A percentile compares a stretch with the other conserved stretches of the same genome.
Evolutionary conservation across 768 basidiomycete genomes (phyloP).

Genomic region (Boletus barrowsii): DNA sequence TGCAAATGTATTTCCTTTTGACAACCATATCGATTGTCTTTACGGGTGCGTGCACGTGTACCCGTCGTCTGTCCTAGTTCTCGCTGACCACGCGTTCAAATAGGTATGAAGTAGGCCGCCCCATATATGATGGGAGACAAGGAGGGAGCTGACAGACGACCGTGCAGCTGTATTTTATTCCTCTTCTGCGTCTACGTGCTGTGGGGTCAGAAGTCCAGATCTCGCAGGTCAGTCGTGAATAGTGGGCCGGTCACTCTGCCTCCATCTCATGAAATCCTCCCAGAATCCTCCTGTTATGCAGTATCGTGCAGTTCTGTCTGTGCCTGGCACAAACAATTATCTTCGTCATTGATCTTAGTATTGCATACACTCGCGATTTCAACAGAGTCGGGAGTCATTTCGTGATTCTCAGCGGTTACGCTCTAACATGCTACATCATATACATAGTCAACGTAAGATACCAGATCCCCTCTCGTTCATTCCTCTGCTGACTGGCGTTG

Average conservation of each 20-base stretch:
- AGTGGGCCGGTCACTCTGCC: too few species aligned
- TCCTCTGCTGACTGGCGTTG: neutral
- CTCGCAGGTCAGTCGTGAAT: neutral
- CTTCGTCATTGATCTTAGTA: neutral
- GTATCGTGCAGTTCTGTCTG: conserved; percentile 16
- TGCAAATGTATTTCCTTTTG: conserved; percentile 10
- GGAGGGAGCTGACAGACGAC: neutral
- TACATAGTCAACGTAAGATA: conserved; percentile 17
- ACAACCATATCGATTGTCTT: conserved; percentile 7
- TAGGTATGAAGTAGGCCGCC: conserved; percentile 17
- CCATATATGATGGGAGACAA: neutral
- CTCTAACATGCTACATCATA: conserved; percentile 15
- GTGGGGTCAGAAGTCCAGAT: conserved; percentile 5
- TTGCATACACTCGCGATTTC: neutral
- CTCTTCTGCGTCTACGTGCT: conserved; percentile 19
- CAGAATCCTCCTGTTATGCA: conserved; percentile 14
- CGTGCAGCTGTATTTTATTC: conserved; percentile 14
- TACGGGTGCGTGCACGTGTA: conserved; percentile 12
- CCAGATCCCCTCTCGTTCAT: neutral
- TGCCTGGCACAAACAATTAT: conserved; percentile 6
- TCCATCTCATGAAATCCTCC: neutral
- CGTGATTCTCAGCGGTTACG: neutral
- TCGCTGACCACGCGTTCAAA: neutral
- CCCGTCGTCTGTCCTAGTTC: neutral
- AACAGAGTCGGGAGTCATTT: conserved; percentile 1